Evolutionary conservation across 225 moss, liverwort and hornwort species (phyloP), one percentile per base, ranked within the genome.

Genomic region (Ulota crispa): DNA sequence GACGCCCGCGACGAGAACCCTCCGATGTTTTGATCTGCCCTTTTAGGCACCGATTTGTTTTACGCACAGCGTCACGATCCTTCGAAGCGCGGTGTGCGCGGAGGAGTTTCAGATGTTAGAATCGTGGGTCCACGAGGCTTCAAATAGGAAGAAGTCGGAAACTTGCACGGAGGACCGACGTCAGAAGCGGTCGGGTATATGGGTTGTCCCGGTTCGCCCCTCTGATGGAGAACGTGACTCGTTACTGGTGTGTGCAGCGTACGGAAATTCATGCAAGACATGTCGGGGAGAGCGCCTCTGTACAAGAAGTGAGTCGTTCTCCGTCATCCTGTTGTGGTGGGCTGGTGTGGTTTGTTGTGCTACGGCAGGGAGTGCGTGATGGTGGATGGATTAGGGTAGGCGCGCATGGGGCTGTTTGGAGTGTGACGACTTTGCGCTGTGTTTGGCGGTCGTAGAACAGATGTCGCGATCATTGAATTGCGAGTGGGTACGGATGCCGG

Each of bases 261-360:
- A 15, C 76, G 87, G 47, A 92, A 89, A 72, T 93, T 96, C 65
- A 96, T 96, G 91, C 91, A 92, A 78, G 96, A 96, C 79, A 96
- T 96, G 96, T 94, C 96, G 55, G 94, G 91, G 60, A 92, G 75
- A 78, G 59, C 88, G 76, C 91, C 94, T 59, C 79, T 94, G 39
- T 94, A 96, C 72, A 96, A 94, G 78, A 96, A 90, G 94, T 96
- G 84, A 91, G 94, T 80, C 68, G 19, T 81, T 72, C 43, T 39
- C 55, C 70, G 64, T 73, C 64, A 79, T 31, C 68, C n/a, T 79
- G 26, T 57, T 86, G 59, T 72, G 27, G 34, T 72, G 41, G 78
- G 64, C 75, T 41, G 83, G 52, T 81, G 50, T 70, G 39, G 28
- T 68, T 77, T 71, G 70, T 43, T 63, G 39, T 61, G 42, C 73